Evolutionary conservation across 1,284 basidiomycete genomes (phyloP).

Genomic region (Phylloporus sp.): DNA sequence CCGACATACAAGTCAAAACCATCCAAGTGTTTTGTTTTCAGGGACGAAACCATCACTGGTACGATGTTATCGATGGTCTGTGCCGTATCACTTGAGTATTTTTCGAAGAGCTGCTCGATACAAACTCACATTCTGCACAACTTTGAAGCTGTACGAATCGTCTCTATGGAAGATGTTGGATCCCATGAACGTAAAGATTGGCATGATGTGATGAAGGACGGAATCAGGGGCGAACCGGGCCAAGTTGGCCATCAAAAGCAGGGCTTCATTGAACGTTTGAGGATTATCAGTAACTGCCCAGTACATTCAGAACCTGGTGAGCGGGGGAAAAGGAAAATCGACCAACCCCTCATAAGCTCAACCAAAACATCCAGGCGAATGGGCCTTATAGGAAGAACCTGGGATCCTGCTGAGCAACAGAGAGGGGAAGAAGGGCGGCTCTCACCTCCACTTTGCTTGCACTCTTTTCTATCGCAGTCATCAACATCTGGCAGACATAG

Average conservation of each 20-base stretch:
- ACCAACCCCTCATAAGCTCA: conserved; percentile 81
- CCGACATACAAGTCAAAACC: conserved; percentile 67
- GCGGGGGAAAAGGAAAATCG: conserved; percentile 1
- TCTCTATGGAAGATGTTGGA: conserved; percentile 96
- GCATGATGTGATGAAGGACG: conserved; percentile 95
- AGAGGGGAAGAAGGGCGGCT: conserved; percentile 3
- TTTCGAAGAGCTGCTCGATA: neutral
- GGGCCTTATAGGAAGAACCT: conserved; percentile 54
- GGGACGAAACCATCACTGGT: conserved; percentile 86
- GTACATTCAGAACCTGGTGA: conserved; percentile 1
- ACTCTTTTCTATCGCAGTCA: conserved; percentile 78
- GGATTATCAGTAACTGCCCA: conserved; percentile 82
- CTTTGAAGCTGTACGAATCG: conserved; percentile 93
- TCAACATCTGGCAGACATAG: conserved; percentile 86
- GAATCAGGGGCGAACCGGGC: conserved; percentile 88
- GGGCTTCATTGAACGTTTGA: conserved; percentile 92
- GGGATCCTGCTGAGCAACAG: conserved; percentile 11
- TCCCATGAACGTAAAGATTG: conserved; percentile 99
- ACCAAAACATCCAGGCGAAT: conserved; percentile 82
- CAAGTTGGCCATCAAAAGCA: conserved; percentile 88
- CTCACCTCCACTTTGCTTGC: conserved; percentile 65
- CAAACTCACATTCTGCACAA: conserved; percentile 82
- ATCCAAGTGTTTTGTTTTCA: conserved; percentile 57
- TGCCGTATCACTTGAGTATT: conserved; percentile 2
- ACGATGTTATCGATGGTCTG: conserved; percentile 93